Conservation (phyloP, 176 grass and related monocot species). For the Thalia dealbata region DNA sequence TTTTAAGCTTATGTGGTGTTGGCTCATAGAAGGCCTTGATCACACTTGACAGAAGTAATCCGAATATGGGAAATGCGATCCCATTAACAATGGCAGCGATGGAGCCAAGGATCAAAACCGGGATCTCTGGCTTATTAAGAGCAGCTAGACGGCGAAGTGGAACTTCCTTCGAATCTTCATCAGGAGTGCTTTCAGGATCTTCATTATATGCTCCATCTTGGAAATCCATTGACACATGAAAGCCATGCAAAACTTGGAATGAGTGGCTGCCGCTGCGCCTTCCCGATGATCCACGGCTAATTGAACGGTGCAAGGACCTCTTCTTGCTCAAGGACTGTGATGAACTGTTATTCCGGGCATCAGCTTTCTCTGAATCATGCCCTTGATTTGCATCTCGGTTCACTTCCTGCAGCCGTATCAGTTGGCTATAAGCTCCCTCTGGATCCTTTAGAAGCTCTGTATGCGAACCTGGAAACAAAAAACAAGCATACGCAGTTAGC, state of each 20-base stretch:
- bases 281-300: slow-evolving; percentile 44
- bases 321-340: slow-evolving; percentile 43
- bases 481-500: background rate
- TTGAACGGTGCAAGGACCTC: slow-evolving; percentile 36
- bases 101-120: slow-evolving; percentile 58
- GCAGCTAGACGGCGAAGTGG: slow-evolving; percentile 52
- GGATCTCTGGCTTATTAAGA: slow-evolving; percentile 78
- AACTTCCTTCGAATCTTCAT: slow-evolving; percentile 41
- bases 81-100: slow-evolving; percentile 53
- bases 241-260: slow-evolving; percentile 48
- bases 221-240: slow-evolving; percentile 41
- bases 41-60: slow-evolving; percentile 68
- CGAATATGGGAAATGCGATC: slow-evolving; percentile 70
- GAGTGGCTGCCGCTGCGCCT: slow-evolving; percentile 65
- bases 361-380: slow-evolving; percentile 28
- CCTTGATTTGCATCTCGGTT: slow-evolving; percentile 23
- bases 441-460: slow-evolving; percentile 65
- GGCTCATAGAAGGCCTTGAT: slow-evolving; percentile 75
- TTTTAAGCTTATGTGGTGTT: slow-evolving; percentile 46
- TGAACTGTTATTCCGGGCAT: slow-evolving; percentile 22
- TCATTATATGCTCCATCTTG: slow-evolving; percentile 35
- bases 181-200: slow-evolving; percentile 8
- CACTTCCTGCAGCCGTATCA: slow-evolving; percentile 69
- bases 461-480: slow-evolving; percentile 46
- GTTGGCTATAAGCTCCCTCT: slow-evolving; percentile 68